phyloP scores from a whole-genome alignment of 768 basidiomycete genomes.

The Suillus placidus region DNA sequence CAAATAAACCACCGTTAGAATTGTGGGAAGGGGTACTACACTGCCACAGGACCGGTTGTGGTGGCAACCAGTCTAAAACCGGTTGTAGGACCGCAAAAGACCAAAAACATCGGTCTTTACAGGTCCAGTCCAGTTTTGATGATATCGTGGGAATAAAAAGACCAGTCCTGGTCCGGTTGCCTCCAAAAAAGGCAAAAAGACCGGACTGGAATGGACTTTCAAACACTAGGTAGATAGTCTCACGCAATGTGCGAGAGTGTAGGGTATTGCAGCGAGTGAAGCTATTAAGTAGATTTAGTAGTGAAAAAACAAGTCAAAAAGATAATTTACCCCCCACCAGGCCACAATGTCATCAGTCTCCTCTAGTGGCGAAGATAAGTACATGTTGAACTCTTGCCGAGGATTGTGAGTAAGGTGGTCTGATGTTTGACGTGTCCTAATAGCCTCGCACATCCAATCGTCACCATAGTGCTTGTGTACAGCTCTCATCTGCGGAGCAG shows the following conservation, averaged over 20 bases:
- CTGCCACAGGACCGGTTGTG: too few species aligned
- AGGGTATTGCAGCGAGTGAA: not conserved
- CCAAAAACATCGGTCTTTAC: too few species aligned
- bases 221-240: not conserved
- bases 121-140: too few species aligned
- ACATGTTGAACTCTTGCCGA: not conserved
- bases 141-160: too few species aligned
- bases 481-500: not conserved
- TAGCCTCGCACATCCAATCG: not conserved
- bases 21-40: too few species aligned
- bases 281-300: slow-evolving; percentile 1
- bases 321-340: not conserved
- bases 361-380: not conserved
- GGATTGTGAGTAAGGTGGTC: not conserved
- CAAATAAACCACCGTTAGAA: too few species aligned
- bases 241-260: not conserved
- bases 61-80: too few species aligned
- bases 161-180: too few species aligned
- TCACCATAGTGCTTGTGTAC: not conserved
- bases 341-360: not conserved
- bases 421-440: not conserved
- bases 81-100: too few species aligned
- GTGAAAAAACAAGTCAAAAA: not conserved
- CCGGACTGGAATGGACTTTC: too few species aligned
- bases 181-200: too few species aligned